Percentiles rank a stretch among this genome's conserved stretches.
Conservation (phyloP, 768 basidiomycete genomes). For the Coprinellus micaceus region DNA sequence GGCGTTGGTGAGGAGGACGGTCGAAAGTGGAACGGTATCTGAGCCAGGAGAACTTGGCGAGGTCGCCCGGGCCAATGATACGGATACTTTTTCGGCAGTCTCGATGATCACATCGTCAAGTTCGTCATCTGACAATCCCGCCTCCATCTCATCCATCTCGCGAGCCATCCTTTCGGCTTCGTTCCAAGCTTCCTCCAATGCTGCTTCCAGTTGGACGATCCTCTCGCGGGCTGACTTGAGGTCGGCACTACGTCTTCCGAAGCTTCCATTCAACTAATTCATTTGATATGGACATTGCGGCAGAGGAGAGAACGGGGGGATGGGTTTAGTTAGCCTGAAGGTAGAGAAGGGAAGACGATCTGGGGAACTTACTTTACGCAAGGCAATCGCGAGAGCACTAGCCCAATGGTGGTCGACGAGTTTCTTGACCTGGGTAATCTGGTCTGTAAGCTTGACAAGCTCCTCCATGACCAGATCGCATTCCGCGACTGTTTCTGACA, state of each 20-base stretch:
- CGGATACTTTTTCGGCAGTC: conserved; percentile 41
- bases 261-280: conserved; percentile 61
- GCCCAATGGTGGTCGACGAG: conserved; percentile 66
- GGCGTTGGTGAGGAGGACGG: conserved; percentile 9
- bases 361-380: conserved; percentile 53
- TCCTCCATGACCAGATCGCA: conserved; percentile 58
- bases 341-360: conserved; percentile 4
- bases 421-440: conserved; percentile 57
- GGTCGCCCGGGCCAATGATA: conserved; percentile 24
- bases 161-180: conserved; percentile 69
- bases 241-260: conserved; percentile 61
- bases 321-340: conserved; percentile 7
- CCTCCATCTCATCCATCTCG: conserved; percentile 66
- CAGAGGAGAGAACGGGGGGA: neutral
- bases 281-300: neutral
- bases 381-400: conserved; percentile 72
- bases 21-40: conserved; percentile 15
- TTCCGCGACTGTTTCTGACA: conserved; percentile 54
- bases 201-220: conserved; percentile 57
- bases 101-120: conserved; percentile 39
- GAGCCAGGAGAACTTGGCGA: conserved; percentile 16
- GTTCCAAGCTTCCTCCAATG: conserved; percentile 78
- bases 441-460: conserved; percentile 56
- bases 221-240: conserved; percentile 44
- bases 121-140: conserved; percentile 30